These are phyloP conservation scores for Blastocystis sp. DNA, from an alignment of 352 stramenopile genomes.

Conservation along the genomic window DNA sequence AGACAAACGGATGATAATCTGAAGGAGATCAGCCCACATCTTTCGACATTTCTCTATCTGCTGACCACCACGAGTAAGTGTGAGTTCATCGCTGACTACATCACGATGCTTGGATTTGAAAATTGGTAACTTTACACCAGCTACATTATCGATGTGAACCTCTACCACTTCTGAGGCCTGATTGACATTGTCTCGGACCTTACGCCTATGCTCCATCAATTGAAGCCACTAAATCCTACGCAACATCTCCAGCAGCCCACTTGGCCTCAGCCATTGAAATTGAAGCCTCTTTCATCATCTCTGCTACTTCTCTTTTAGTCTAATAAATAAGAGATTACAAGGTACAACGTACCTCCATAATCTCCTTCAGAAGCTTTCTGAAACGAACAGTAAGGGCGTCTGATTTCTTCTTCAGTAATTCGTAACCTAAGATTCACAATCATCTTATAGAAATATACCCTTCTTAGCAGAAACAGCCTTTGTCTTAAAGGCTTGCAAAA, in stretches of 20 bases:
- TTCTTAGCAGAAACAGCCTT: conserved; percentile 82
- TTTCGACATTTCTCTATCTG: conserved; percentile 91
- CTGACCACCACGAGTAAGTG: conserved; percentile 89
- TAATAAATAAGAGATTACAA: not conserved
- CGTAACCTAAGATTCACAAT: conserved; percentile 74
- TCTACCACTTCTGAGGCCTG: conserved; percentile 89
- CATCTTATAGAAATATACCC: conserved; percentile 71
- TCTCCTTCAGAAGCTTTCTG: conserved; percentile 82
- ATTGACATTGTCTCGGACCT: conserved; percentile 91
- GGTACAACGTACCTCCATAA: conserved; percentile 74
- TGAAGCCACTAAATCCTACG: conserved; percentile 72
- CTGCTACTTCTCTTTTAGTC: conserved; percentile 75
- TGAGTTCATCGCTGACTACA: conserved; percentile 81
- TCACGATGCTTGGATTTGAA: conserved; percentile 79
- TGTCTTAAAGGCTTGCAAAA: conserved; percentile 79
- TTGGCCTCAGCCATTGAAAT: conserved; percentile 95
- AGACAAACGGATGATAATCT: conserved; percentile 81
- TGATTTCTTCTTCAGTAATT: conserved; percentile 93
- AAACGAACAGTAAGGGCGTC: conserved; percentile 96
- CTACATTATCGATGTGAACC: conserved; percentile 97
- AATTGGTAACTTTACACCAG: conserved; percentile 95
- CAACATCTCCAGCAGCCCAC: conserved; percentile 95
- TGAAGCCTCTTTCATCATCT: conserved; percentile 74
- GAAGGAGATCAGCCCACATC: conserved; percentile 81
- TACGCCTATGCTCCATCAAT: conserved; percentile 66